Base-by-base conservation (phyloP, 2,329 filamentous ascomycete species). In the Alternaria arborescens region DNA sequence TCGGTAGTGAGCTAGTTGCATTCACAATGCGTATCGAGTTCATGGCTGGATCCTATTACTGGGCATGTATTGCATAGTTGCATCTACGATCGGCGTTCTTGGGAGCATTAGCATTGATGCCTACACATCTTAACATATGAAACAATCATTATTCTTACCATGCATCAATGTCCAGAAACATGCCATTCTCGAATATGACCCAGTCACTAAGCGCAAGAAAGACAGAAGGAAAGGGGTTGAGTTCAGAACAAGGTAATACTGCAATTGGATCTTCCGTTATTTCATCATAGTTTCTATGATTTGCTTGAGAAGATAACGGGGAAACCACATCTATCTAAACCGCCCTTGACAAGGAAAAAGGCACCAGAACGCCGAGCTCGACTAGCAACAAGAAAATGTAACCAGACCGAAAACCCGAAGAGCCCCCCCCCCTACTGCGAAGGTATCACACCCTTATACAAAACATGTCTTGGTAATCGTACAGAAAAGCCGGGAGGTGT, bases 391-490 rank as follows among this genome's bases (percentile, higher is more conserved):
- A 41, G 26, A 56, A 28, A 20, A 55, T 34, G 44, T 40, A n/a
- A 48, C 53, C 53, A 53, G 51, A 44, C 50, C 50, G 20, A 41
- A 51, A 51, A 41, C 58, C 51, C 20, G 28, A 42, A 18, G 26
- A 60, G 28, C 42, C 20, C 26, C 22, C n/a, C n/a, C 14, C 24
- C 36, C 52, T 30, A 44, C 24, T 40, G 43, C 41, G 32, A 41
- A 55, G 43, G 38, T 59, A 60, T 55, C 52, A 55, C 32, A 53
- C 41, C 55, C 52, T 55, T 55, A 48, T 61, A 64, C 61, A 61
- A 57, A 47, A 55, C 52, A 44, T 38, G 52, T 55, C 52, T n/a
- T 42, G 30, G 42, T 60, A 60, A 44, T 57, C 52, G 57, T 58
- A 58, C 48, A 58, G 44, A 32, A 41, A 58, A 53, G 52, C 24